A percentile compares a stretch with the other conserved stretches of the same genome.
Conservation (phyloP, 768 basidiomycete species). For the Phlegmacium glaucopus region DNA sequence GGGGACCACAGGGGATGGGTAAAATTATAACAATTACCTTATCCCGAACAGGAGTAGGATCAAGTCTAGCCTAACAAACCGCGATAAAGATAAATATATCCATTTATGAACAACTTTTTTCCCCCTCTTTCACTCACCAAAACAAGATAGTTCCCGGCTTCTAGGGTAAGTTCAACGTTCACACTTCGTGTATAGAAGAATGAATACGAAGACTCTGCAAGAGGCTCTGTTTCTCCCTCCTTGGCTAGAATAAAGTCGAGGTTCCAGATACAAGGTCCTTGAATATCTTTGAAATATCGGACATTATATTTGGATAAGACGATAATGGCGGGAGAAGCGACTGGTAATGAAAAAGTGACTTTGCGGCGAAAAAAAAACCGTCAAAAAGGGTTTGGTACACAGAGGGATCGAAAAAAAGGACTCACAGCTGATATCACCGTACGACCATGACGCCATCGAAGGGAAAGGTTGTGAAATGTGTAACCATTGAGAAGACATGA, state of each 20-base stretch:
- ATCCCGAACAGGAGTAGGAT: constrained; percentile 12
- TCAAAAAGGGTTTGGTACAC: too few relatives aligned
- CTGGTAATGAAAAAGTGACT: constrained; percentile 43
- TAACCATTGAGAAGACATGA: constrained; percentile 50
- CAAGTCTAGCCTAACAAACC: constrained; percentile 18
- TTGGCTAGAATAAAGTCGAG: constrained; percentile 48
- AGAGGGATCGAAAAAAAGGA: background rate
- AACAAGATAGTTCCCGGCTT: constrained; percentile 40
- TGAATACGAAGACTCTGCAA: constrained; percentile 30
- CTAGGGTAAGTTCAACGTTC: constrained; percentile 36
- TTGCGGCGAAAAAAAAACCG: too few relatives aligned
- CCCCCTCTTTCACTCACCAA: too few relatives aligned
- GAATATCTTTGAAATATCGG: constrained; percentile 41
- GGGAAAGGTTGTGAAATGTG: constrained; percentile 30
- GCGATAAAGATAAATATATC: too few relatives aligned
- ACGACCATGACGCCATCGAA: constrained; percentile 35
- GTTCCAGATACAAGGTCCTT: constrained; percentile 34
- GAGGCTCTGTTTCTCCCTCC: constrained; percentile 33
- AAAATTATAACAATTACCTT: constrained; percentile 9
- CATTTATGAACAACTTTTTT: too few relatives aligned
- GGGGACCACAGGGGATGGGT: too few relatives aligned
- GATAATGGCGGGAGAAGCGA: constrained; percentile 37
- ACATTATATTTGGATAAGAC: constrained; percentile 44
- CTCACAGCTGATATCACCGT: constrained; percentile 47
- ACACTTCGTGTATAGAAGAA: constrained; percentile 31